Percentiles rank a stretch among this genome's conserved stretches.
Evolutionary conservation across 2,329 filamentous ascomycete species (phyloP).

Genomic region (Fonsecaea pedrosoi): DNA sequence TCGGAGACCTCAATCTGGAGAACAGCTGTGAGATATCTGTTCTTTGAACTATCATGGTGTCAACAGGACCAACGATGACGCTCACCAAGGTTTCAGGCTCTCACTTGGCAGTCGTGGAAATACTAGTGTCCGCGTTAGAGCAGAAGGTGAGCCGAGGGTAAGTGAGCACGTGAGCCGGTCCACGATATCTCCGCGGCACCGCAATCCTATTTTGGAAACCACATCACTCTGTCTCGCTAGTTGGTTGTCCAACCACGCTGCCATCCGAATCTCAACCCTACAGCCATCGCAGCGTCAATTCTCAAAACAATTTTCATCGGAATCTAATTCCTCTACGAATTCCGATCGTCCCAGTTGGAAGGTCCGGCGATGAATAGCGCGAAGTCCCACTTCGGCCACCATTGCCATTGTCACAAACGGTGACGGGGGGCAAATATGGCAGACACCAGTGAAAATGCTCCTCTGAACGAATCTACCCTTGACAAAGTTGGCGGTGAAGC

Average conservation of each 20-base stretch:
- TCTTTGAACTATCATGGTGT: no score
- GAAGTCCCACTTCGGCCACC: neutral
- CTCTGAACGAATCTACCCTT: neutral
- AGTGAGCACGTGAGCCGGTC: neutral
- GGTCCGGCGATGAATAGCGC: neutral
- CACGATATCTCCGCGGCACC: no score
- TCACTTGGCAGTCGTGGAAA: neutral
- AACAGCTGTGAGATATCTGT: no score
- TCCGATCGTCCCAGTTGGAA: neutral
- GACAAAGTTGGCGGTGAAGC: constrained; percentile 47
- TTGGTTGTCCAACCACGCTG: neutral
- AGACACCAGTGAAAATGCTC: neutral
- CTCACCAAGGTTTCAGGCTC: no score
- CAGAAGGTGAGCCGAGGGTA: constrained; percentile 1
- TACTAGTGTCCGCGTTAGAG: no score
- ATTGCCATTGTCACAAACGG: neutral
- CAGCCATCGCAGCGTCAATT: neutral
- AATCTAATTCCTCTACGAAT: neutral
- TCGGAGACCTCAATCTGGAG: no score
- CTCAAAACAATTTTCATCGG: neutral
- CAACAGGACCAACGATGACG: no score
- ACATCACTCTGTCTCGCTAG: neutral
- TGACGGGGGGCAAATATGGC: constrained; percentile 1
- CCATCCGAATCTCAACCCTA: neutral
- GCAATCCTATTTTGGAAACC: no score